Evolutionary conservation across 306 rosid genomes (phyloP).

Genomic region (Sphenostylis stenocarpa): DNA sequence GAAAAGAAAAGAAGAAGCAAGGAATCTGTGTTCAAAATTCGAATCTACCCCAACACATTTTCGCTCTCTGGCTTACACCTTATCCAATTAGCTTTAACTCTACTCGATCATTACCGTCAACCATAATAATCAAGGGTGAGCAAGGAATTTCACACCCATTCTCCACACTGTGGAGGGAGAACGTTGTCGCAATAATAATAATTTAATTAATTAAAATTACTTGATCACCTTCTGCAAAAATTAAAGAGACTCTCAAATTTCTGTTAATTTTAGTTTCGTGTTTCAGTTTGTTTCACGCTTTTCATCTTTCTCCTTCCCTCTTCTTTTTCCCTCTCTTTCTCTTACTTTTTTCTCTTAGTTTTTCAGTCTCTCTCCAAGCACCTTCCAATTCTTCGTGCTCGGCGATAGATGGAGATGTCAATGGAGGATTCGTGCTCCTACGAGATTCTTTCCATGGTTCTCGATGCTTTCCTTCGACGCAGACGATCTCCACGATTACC

Average conservation of each 20-base stretch:
- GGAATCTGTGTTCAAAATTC: constrained; percentile 35
- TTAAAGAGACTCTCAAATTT: constrained; percentile 19
- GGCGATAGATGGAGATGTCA: constrained; percentile 67
- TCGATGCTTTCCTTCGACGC: constrained; percentile 45
- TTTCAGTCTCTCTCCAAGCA: constrained; percentile 24
- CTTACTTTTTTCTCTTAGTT: neutral
- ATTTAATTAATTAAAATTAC: neutral
- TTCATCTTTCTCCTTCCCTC: neutral
- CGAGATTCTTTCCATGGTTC: constrained; percentile 49
- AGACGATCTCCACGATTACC: constrained; percentile 63
- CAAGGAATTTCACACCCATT: neutral
- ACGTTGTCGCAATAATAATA: neutral
- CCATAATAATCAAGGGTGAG: constrained; percentile 15
- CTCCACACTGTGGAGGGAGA: neutral
- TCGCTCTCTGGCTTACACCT: neutral
- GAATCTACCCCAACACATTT: constrained; percentile 28
- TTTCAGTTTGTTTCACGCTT: neutral
- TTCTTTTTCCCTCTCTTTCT: constrained; percentile 35
- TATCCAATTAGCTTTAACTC: constrained; percentile 8
- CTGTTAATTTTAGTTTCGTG: constrained; percentile 26
- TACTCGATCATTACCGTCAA: constrained; percentile 21
- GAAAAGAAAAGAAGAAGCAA: neutral
- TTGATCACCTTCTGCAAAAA: neutral
- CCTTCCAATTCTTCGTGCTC: constrained; percentile 12
- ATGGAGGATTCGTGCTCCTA: constrained; percentile 59